Evolutionary conservation across 306 rosid genomes (phyloP).

Genomic region (Fragaria iinumae): DNA sequence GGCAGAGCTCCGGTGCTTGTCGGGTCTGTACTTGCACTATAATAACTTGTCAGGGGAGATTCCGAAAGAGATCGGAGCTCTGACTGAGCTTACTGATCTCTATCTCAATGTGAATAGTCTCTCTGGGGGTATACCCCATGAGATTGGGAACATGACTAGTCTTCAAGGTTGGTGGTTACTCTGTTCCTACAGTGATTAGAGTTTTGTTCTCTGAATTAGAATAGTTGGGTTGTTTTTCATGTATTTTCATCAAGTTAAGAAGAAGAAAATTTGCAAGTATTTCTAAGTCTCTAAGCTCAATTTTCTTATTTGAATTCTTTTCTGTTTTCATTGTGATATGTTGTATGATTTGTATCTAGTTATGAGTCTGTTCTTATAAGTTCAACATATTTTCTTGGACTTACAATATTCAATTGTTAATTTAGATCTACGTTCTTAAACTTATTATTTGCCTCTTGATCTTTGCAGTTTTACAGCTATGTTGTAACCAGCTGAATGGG

Average conservation of each 20-base stretch:
- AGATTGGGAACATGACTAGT: slow-evolving; percentile 59
- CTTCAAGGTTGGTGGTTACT: slow-evolving; percentile 67
- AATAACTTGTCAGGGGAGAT: slow-evolving; percentile 81
- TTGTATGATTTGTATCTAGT: neutral
- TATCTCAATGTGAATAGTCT: slow-evolving; percentile 79
- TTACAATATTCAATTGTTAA: neutral
- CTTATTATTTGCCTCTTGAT: neutral
- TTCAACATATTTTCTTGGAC: neutral
- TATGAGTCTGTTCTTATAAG: neutral
- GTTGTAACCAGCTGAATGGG: slow-evolving; percentile 74
- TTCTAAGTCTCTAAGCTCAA: neutral
- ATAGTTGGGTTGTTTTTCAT: neutral
- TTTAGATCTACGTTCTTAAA: neutral
- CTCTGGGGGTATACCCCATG: slow-evolving; percentile 66
- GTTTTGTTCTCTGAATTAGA: neutral
- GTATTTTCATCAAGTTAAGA: neutral
- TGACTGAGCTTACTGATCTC: slow-evolving; percentile 71
- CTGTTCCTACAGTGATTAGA: neutral
- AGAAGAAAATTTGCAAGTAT: neutral
- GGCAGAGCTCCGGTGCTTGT: slow-evolving; percentile 66
- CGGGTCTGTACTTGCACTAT: slow-evolving; percentile 83
- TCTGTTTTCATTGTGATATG: neutral
- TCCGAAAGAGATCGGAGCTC: slow-evolving; percentile 66
- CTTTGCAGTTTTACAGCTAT: slow-evolving; percentile 65
- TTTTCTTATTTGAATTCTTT: neutral